phyloP scores from a whole-genome alignment of 106 monocot species.

The Gastrodia elata region DNA sequence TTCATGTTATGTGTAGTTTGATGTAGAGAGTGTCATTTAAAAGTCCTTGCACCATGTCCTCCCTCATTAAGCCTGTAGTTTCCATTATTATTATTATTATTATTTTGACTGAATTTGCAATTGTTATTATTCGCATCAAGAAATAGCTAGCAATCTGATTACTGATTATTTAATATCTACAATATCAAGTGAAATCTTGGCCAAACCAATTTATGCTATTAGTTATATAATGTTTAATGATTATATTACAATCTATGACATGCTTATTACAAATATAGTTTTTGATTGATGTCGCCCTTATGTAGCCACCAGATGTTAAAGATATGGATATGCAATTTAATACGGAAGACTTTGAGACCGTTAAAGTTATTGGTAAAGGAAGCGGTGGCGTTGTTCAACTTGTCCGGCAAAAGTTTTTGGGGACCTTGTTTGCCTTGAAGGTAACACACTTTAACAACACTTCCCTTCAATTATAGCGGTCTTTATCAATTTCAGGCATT shows the following conservation, averaged over 20 bases:
- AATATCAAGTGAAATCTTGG: neutral
- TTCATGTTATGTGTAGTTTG: neutral
- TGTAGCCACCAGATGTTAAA: constrained; percentile 35
- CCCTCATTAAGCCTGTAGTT: too few species aligned
- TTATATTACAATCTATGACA: neutral
- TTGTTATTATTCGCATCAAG: neutral
- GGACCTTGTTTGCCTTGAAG: constrained; percentile 78
- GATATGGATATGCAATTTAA: constrained; percentile 51
- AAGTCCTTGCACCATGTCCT: too few species aligned
- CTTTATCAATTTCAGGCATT: neutral
- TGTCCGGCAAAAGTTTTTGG: constrained; percentile 79
- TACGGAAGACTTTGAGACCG: constrained; percentile 74
- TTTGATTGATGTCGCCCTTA: constrained; percentile 1
- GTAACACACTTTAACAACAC: constrained; percentile 13
- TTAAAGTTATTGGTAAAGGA: constrained; percentile 95
- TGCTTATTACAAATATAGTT: neutral
- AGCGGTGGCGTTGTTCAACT: constrained; percentile 98
- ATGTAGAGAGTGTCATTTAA: neutral
- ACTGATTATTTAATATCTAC: neutral
- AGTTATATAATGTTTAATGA: neutral
- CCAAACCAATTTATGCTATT: neutral
- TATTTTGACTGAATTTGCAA: neutral
- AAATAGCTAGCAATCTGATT: neutral
- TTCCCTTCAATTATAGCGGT: neutral
- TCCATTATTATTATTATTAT: too few species aligned